These are phyloP conservation scores for Aristolochia fimbriata DNA, from an alignment of 164 flowering plant genomes.

Conservation along the genomic window DNA sequence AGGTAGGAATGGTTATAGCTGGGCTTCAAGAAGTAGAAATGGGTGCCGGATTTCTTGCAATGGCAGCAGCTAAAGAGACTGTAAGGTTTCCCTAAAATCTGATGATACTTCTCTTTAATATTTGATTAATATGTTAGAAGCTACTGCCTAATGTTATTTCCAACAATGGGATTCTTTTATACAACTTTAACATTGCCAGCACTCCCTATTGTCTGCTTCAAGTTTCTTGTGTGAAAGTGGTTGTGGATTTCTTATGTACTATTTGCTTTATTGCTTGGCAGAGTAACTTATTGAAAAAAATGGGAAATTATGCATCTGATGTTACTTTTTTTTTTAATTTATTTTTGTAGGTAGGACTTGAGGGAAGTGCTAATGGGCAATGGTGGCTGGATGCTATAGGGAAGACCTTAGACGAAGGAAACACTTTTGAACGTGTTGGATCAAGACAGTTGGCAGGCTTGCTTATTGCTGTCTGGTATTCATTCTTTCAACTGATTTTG, in stretches of 20 bases:
- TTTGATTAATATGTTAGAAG: too few relatives aligned
- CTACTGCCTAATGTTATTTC: too few relatives aligned
- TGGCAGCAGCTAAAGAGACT: conserved; percentile 98
- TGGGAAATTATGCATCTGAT: neutral
- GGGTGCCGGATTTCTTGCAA: conserved; percentile 99
- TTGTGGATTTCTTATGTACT: neutral
- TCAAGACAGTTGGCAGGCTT: conserved; percentile 96
- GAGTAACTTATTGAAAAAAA: neutral
- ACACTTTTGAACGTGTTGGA: conserved; percentile 78
- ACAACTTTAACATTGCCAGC: neutral
- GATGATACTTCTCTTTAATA: too few relatives aligned
- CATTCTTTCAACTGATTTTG: conserved; percentile 3
- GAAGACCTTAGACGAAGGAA: conserved; percentile 66
- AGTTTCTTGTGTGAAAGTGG: neutral
- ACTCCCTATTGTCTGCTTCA: neutral
- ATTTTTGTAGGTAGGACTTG: conserved; percentile 82
- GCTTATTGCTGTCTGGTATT: conserved; percentile 84
- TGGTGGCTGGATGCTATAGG: conserved; percentile 94
- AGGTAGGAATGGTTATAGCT: conserved; percentile 75
- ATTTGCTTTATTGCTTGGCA: neutral
- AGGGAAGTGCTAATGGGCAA: conserved; percentile 86
- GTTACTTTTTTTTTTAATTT: conserved; percentile 1
- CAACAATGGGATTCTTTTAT: too few relatives aligned
- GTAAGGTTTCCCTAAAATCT: conserved; percentile 27
- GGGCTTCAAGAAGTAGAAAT: conserved; percentile 99